Evolutionary conservation across 2,329 filamentous ascomycete genomes (phyloP).

Genomic region (Aspergillus sp.): DNA sequence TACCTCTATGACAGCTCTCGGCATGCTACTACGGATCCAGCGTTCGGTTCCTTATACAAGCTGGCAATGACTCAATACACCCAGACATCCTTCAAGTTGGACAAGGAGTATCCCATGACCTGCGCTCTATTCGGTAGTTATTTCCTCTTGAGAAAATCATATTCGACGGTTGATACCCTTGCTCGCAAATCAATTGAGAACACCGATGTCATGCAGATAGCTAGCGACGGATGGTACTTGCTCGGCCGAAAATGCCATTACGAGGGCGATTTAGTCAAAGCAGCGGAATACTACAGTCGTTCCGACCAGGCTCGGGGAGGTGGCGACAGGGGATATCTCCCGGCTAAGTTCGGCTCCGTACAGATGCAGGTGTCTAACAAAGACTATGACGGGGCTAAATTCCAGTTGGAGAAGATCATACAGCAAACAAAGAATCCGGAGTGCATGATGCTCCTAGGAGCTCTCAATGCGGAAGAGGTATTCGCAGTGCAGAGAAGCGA

Average conservation of each 20-base stretch:
- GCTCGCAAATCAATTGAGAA: slow-evolving; percentile 92
- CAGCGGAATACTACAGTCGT: slow-evolving; percentile 81
- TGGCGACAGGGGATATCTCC: slow-evolving; percentile 84
- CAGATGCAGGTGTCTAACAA: slow-evolving; percentile 83
- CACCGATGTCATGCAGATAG: slow-evolving; percentile 93
- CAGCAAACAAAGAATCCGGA: slow-evolving; percentile 81
- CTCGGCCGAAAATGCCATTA: slow-evolving; percentile 90
- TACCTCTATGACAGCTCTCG: slow-evolving; percentile 84
- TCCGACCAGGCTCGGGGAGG: slow-evolving; percentile 91
- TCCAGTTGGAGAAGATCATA: slow-evolving; percentile 90
- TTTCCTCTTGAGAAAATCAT: slow-evolving; percentile 79
- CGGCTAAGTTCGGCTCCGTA: slow-evolving; percentile 90
- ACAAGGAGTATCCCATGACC: slow-evolving; percentile 85
- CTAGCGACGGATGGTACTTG: slow-evolving; percentile 96
- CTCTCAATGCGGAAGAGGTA: slow-evolving; percentile 90
- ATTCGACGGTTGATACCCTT: slow-evolving; percentile 78
- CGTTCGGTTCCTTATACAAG: slow-evolving; percentile 83
- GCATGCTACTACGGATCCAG: slow-evolving; percentile 76
- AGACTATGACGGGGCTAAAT: slow-evolving; percentile 88
- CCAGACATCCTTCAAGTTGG: slow-evolving; percentile 88
- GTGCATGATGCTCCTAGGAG: slow-evolving; percentile 87
- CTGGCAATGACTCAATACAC: slow-evolving; percentile 94
- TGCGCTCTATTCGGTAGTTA: slow-evolving; percentile 89
- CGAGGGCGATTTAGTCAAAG: slow-evolving; percentile 69
- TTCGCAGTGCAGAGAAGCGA: slow-evolving; percentile 73